These are phyloP conservation scores for Pseudocohnilembus persalinus DNA, from an alignment of 169 alveolate species.

Conservation along the genomic window DNA sequence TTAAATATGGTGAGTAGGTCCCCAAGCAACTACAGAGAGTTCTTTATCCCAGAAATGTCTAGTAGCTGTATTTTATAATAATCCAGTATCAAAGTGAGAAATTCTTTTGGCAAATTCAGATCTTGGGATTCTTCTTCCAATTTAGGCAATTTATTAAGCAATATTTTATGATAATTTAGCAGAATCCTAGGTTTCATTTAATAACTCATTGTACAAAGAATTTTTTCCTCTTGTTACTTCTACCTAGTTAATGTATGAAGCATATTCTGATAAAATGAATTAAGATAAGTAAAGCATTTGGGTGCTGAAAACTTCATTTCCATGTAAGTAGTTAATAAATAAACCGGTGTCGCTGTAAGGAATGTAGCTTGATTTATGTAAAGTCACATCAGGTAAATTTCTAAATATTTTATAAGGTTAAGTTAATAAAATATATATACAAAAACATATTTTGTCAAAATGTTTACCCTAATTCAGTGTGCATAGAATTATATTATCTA, in stretches of 20 bases:
- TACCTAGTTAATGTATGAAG: slow-evolving; percentile 50
- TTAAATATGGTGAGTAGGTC: slow-evolving; percentile 35
- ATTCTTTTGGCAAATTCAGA: slow-evolving; percentile 67
- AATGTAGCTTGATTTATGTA: slow-evolving; percentile 44
- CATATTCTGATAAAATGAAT: slow-evolving; percentile 41
- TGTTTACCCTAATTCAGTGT: slow-evolving; percentile 50
- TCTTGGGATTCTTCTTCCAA: slow-evolving; percentile 70
- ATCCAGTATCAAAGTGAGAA: slow-evolving; percentile 52
- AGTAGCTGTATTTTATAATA: slow-evolving; percentile 44
- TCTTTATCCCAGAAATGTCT: slow-evolving; percentile 58
- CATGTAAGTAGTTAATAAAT: slow-evolving; percentile 60
- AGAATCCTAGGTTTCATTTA: slow-evolving; percentile 26
- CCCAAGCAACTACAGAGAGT: slow-evolving; percentile 53
- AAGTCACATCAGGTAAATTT: slow-evolving; percentile 70
- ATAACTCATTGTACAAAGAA: slow-evolving; percentile 47
- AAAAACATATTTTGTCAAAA: too few species aligned
- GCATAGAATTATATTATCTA: slow-evolving; percentile 65
- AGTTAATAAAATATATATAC: too few species aligned
- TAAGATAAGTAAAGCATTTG: slow-evolving; percentile 52
- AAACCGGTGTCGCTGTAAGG: slow-evolving; percentile 67
- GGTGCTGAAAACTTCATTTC: slow-evolving; percentile 65
- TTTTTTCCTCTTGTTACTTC: slow-evolving; percentile 71
- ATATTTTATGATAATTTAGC: slow-evolving; percentile 44
- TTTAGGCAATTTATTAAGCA: slow-evolving; percentile 39
- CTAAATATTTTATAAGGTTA: neutral